Conservation (phyloP, 177 flowering plant species). For the Vitis hybrid region DNA sequence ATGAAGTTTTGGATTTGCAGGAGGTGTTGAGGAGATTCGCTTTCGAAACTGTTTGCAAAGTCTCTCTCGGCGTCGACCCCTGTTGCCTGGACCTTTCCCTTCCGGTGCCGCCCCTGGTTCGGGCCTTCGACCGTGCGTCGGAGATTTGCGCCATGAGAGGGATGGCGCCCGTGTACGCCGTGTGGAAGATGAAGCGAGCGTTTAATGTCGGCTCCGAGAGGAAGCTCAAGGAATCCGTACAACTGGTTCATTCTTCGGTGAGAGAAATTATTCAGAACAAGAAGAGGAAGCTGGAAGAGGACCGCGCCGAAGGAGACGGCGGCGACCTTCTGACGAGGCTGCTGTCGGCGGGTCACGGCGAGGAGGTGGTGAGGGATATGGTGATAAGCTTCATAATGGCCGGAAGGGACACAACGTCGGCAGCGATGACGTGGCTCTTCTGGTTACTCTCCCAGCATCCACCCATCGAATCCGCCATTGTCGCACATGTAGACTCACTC, state of each 20-base stretch:
- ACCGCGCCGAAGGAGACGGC: not conserved
- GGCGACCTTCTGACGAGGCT: conserved; percentile 60
- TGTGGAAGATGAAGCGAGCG: conserved; percentile 69
- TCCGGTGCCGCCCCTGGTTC: conserved; percentile 36
- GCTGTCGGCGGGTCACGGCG: conserved; percentile 44
- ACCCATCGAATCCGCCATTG: too few relatives aligned
- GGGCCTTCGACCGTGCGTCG: conserved; percentile 68
- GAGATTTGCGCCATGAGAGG: conserved; percentile 59
- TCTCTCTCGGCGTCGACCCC: conserved; percentile 64
- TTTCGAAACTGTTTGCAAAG: conserved; percentile 57
- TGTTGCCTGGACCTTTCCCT: conserved; percentile 37
- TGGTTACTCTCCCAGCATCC: conserved; percentile 51
- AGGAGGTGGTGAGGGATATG: conserved; percentile 64
- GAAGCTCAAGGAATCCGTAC: conserved; percentile 46
- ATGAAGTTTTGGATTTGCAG: conserved; percentile 55
- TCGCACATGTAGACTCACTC: too few relatives aligned
- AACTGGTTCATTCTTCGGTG: conserved; percentile 35
- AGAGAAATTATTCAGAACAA: conserved; percentile 39
- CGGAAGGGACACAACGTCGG: conserved; percentile 82
- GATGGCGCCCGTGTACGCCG: conserved; percentile 38
- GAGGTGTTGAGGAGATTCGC: conserved; percentile 58
- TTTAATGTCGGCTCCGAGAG: conserved; percentile 58
- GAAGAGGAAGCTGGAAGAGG: conserved; percentile 2
- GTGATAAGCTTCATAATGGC: conserved; percentile 86
- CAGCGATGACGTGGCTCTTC: conserved; percentile 92